phyloP scores from a whole-genome alignment of 371 early-diverging fungal genomes.

The Rhizomucor pusillus region DNA sequence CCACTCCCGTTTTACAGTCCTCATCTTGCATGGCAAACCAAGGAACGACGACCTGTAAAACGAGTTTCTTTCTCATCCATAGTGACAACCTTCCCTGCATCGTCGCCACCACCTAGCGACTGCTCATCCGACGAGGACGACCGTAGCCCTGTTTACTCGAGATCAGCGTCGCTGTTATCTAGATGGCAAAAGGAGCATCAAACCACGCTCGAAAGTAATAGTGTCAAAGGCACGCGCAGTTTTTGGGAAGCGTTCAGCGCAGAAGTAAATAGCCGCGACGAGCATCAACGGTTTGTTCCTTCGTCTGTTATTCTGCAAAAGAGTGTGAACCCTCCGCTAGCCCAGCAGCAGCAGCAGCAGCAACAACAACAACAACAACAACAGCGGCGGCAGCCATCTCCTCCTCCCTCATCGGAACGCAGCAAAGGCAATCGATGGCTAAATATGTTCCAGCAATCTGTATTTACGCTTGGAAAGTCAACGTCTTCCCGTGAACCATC shows the following conservation, averaged over 20 bases:
- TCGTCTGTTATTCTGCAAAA: too few species aligned
- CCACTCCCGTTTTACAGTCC: slow-evolving; percentile 9
- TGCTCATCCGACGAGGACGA: too few species aligned
- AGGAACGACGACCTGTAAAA: not conserved
- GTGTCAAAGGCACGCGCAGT: slow-evolving; percentile 1
- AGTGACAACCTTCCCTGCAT: slow-evolving; percentile 5
- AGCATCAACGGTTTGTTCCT: too few species aligned
- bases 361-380: slow-evolving; percentile 3
- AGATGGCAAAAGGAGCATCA: slow-evolving; percentile 12
- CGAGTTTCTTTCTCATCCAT: slow-evolving; percentile 10
- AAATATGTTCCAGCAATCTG: too few species aligned
- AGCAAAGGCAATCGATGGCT: too few species aligned
- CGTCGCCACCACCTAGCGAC: too few species aligned
- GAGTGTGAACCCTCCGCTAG: too few species aligned
- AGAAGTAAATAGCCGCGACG: slow-evolving; percentile 4
- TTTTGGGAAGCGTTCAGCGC: slow-evolving; percentile 15
- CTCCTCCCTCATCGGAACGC: too few species aligned
- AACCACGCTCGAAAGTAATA: not conserved
- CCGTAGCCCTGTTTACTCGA: not conserved
- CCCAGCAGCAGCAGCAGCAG: too few species aligned
- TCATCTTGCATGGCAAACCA: not conserved
- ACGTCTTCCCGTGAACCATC: too few species aligned
- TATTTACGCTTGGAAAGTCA: too few species aligned
- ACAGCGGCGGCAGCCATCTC: too few species aligned
- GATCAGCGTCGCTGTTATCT: slow-evolving; percentile 8